Percentiles rank a stretch among this genome's conserved stretches.
Conservation (phyloP, 2,329 filamentous ascomycete genomes). For the Gaeumannomyces tritici region DNA sequence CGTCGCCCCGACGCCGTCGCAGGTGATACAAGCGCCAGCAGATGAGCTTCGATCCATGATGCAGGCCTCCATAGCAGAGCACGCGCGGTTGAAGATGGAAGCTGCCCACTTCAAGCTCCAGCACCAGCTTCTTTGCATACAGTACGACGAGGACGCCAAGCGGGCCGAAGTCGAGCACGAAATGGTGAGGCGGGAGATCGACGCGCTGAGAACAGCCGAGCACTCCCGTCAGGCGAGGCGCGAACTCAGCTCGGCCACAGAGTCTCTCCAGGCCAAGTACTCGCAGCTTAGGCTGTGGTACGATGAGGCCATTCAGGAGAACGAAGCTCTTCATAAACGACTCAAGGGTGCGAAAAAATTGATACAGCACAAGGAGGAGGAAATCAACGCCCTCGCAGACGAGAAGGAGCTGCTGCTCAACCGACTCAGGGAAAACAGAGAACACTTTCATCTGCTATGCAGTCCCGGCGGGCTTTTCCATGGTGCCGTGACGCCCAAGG, state of each 20-base stretch:
- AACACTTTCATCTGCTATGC: conserved; percentile 72
- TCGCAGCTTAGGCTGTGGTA: conserved; percentile 56
- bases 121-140: conserved; percentile 72
- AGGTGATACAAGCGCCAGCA: conserved; percentile 41
- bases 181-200: conserved; percentile 80
- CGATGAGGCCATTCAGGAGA: conserved; percentile 57
- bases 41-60: conserved; percentile 50
- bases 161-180: conserved; percentile 85
- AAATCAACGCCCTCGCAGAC: conserved; percentile 59
- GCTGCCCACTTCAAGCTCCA: conserved; percentile 87
- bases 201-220: conserved; percentile 69
- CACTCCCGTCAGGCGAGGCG: conserved; percentile 52
- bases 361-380: conserved; percentile 69
- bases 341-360: conserved; percentile 67
- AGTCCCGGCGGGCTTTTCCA: conserved; percentile 64
- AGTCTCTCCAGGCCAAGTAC: conserved; percentile 44
- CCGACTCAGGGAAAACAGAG: conserved; percentile 80
- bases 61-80: conserved; percentile 42
- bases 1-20: conserved; percentile 33
- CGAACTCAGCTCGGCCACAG: conserved; percentile 40
- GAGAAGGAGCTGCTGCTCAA: conserved; percentile 70
- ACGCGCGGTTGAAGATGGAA: conserved; percentile 62
- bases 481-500: conserved; percentile 49
- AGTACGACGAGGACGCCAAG: conserved; percentile 76
- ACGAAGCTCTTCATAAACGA: conserved; percentile 51